phyloP scores from a whole-genome alignment of 2,329 filamentous ascomycete genomes.

The Aspergillus spinulosporus region DNA sequence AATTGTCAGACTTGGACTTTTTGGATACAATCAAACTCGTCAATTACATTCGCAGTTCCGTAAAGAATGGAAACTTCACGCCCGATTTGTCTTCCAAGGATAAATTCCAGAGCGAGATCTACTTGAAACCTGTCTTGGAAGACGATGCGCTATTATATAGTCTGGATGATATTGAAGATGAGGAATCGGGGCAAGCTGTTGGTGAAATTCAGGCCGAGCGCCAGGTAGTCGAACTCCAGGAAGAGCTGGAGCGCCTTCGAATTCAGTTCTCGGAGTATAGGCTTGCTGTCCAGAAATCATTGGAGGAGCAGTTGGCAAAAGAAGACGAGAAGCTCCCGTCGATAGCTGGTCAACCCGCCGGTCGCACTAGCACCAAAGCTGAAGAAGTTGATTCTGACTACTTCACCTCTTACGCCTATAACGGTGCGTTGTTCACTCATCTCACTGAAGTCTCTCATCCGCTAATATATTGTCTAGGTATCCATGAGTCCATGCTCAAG shows the following conservation, averaged over 20 bases:
- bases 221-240: conserved; percentile 60
- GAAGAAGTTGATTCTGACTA: conserved; percentile 61
- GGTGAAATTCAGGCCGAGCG: conserved; percentile 43
- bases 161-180: conserved; percentile 70
- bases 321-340: conserved; percentile 47
- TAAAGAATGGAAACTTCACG: conserved; percentile 46
- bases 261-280: conserved; percentile 67
- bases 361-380: conserved; percentile 32
- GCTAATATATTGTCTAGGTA: conserved; percentile 55
- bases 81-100: conserved; percentile 61
- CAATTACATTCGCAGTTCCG: conserved; percentile 61
- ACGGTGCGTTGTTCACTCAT: conserved; percentile 53
- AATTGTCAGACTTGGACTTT: conserved; percentile 63
- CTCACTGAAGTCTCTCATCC: not conserved
- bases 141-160: conserved; percentile 88
- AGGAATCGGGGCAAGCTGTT: conserved; percentile 27
- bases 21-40: conserved; percentile 72
- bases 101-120: conserved; percentile 74
- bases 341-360: conserved; percentile 27
- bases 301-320: conserved; percentile 65
- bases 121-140: conserved; percentile 78
- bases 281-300: conserved; percentile 63
- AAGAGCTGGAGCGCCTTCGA: conserved; percentile 60
- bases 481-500: conserved; percentile 95
- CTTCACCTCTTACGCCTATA: conserved; percentile 66